Percentiles rank a stretch among this genome's conserved stretches.
phyloP scores from a whole-genome alignment of 371 early-diverging fungal genomes.

The Rhizomucor miehei region DNA sequence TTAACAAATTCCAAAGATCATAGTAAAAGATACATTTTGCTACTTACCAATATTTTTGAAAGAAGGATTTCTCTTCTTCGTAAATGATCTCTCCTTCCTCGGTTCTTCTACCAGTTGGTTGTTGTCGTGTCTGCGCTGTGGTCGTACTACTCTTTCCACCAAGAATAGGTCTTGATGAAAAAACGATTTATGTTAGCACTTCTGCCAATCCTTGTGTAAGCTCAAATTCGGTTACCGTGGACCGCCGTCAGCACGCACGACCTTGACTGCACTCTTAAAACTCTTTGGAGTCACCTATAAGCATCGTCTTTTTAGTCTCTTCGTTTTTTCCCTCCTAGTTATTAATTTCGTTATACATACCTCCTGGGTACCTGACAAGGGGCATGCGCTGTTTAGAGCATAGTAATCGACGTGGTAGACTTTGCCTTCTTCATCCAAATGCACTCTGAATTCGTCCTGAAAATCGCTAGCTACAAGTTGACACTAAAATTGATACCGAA shows the following conservation, averaged over 20 bases:
- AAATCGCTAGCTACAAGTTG: constrained; percentile 16
- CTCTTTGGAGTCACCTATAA: too few relatives aligned
- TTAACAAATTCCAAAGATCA: too few relatives aligned
- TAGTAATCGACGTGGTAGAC: constrained; percentile 26
- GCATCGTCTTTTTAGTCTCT: too few relatives aligned
- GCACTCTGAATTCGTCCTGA: constrained; percentile 17
- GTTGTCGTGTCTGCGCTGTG: neutral
- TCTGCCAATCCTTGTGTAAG: too few relatives aligned
- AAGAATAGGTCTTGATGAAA: constrained; percentile 4
- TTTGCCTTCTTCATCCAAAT: constrained; percentile 15
- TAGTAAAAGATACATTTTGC: too few relatives aligned
- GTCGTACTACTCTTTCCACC: constrained; percentile 5
- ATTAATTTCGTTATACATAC: too few relatives aligned
- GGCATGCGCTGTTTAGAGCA: neutral
- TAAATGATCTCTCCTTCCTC: neutral
- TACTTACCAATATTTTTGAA: constrained; percentile 25
- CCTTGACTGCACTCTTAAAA: too few relatives aligned
- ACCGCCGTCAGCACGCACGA: too few relatives aligned
- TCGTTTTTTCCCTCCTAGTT: too few relatives aligned
- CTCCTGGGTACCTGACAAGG: too few relatives aligned
- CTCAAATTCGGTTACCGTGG: too few relatives aligned
- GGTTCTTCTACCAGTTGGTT: neutral
- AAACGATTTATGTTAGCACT: neutral
- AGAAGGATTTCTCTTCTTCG: constrained; percentile 20
- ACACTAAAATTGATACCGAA: constrained; percentile 7